Base-by-base conservation (phyloP, 2,329 filamentous ascomycete genomes). In the Aciculosporium take region DNA sequence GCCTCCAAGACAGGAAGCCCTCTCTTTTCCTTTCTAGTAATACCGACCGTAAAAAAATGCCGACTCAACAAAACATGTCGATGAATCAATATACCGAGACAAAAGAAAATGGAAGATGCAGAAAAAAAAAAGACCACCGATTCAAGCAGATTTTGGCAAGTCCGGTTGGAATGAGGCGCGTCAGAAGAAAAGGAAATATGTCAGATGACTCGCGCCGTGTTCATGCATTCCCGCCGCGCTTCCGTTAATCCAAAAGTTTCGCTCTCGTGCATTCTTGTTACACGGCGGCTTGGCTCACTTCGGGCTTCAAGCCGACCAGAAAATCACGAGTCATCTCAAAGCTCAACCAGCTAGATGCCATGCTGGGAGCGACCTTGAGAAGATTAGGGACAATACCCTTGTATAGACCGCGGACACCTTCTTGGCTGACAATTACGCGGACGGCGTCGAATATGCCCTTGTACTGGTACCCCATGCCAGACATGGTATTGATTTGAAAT, bases 401-500 rank as follows among this genome's bases (percentile, higher is more conserved):
- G 70, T 96, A 98, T 33, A 98, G 65, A 39, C 91, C 91, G 45
- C 71, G 71, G 41, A 89, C 30, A 24, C 91, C 91, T 64, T 98
- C 91, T 52, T 94, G 79, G 36, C 73, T 64, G 41, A 94, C 61
- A 53, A 98, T 98, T 39, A 84, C 76, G 39, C 68, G 74, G 48
- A 98, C 67, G 3, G 91, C 91, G 56, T 94, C 86, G 47, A 76
- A 71, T 33, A 98, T 81, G 6, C 80, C 82, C 54, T 84, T 87
- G 67, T 98, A 98, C 58, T 89, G 78, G 63, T 95, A 96, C 39
- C 91, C 91, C 79, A 98, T 89, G 39, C 91, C 91, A 37, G 84
- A 86, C 91, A 98, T 98, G 41, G 91, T 95, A 64, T 98, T 98
- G 66, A 98, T 91, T 58, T 98, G 91, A 60, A 98, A 98, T 39